Evolutionary conservation across 2,329 filamentous ascomycete species (phyloP).

Genomic region (Penicillium corylophilum): DNA sequence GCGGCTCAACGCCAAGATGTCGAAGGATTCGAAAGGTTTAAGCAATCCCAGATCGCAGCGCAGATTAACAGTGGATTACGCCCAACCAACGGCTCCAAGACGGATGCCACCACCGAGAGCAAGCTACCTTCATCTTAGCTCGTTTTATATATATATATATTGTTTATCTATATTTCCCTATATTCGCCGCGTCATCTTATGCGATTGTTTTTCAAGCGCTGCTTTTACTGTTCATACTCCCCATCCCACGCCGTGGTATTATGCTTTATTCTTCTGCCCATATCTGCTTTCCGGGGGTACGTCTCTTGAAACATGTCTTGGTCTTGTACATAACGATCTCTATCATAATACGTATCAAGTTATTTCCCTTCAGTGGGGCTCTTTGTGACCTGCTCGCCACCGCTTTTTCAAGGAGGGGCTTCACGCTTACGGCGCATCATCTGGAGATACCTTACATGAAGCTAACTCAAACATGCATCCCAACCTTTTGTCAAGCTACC

Average conservation of each 20-base stretch:
- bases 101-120: slow-evolving; percentile 2
- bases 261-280: not conserved
- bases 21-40: slow-evolving; percentile 46
- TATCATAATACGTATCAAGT: not conserved
- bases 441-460: not conserved
- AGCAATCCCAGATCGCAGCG: slow-evolving; percentile 47
- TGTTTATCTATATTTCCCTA: too few relatives aligned
- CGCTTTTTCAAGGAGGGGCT: not conserved
- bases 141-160: not conserved
- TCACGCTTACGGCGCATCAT: not conserved
- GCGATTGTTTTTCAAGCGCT: not conserved
- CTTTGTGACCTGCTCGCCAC: not conserved
- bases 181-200: not conserved
- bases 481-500: not conserved
- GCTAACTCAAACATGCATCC: not conserved
- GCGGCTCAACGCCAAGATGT: slow-evolving; percentile 43
- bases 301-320: not conserved
- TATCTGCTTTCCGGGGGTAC: not conserved
- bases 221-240: not conserved
- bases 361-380: not conserved
- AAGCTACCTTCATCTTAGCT: slow-evolving; percentile 3
- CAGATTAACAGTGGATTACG: slow-evolving; percentile 44
- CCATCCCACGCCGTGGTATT: not conserved
- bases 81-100: not conserved
- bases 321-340: not conserved